Percentiles rank a stretch among this genome's conserved stretches.
These are phyloP conservation scores for Aspergillus japonicus DNA, from an alignment of 2,329 filamentous ascomycete species.

Conservation along the genomic window DNA sequence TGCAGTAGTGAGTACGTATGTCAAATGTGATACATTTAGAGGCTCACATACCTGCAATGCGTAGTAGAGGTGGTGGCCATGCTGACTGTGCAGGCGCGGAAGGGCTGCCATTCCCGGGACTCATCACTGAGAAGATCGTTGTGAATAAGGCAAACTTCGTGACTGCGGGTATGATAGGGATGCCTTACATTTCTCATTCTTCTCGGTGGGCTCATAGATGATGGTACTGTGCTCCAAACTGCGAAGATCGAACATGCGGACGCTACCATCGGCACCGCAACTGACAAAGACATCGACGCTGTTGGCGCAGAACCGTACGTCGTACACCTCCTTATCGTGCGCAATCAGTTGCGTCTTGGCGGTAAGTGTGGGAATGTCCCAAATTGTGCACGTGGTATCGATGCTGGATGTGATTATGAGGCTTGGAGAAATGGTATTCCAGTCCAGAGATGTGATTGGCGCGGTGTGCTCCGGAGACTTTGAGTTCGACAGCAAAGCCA, in stretches of 20 bases:
- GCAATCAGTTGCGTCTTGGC: slow-evolving; percentile 98
- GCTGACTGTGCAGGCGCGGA: slow-evolving; percentile 61
- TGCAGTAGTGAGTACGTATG: slow-evolving; percentile 22
- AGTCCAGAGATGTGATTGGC: slow-evolving; percentile 91
- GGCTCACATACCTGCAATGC: slow-evolving; percentile 41
- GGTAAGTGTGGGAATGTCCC: slow-evolving; percentile 97
- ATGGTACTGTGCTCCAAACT: slow-evolving; percentile 98
- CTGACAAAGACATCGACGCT: slow-evolving; percentile 99
- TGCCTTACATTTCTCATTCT: slow-evolving; percentile 65
- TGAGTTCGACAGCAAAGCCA: slow-evolving; percentile 92
- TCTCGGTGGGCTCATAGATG: slow-evolving; percentile 95
- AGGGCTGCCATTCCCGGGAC: slow-evolving; percentile 62
- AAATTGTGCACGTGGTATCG: slow-evolving; percentile 98
- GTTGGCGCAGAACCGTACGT: slow-evolving; percentile 95
- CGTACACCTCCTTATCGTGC: slow-evolving; percentile 98
- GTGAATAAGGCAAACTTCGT: neutral
- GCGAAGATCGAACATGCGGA: slow-evolving; percentile 96
- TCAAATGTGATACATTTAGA: neutral
- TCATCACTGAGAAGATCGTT: slow-evolving; percentile 38
- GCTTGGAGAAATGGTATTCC: slow-evolving; percentile 96
- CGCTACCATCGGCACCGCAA: slow-evolving; percentile 94
- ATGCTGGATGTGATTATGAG: slow-evolving; percentile 98
- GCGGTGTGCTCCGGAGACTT: slow-evolving; percentile 98
- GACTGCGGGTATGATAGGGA: neutral
- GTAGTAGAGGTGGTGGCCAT: slow-evolving; percentile 60